Conservation (phyloP, 73 alveolate species). For the Loxodes magnus region DNA sequence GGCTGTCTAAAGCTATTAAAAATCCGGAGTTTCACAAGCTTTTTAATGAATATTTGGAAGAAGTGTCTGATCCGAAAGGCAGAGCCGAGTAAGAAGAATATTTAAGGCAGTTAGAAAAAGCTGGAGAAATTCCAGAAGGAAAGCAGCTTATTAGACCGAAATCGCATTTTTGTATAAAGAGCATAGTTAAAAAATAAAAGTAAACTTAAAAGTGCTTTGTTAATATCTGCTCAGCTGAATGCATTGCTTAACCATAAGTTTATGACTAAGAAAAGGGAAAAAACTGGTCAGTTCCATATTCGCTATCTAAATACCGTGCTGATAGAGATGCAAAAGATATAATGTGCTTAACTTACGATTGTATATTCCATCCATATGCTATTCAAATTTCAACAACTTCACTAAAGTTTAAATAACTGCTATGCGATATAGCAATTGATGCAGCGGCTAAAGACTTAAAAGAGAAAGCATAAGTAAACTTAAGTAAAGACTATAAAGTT, state of each 20-base stretch:
- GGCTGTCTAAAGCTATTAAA: constrained; percentile 81
- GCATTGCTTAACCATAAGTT: constrained; percentile 65
- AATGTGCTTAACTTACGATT: constrained; percentile 84
- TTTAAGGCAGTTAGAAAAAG: constrained; percentile 78
- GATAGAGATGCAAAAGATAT: constrained; percentile 80
- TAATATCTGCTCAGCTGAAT: constrained; percentile 77
- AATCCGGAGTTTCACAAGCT: constrained; percentile 77
- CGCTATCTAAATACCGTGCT: constrained; percentile 70
- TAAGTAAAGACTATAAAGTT: constrained; percentile 79
- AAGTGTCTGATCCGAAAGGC: constrained; percentile 95
- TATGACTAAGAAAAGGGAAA: constrained; percentile 53
- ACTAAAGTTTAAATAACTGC: constrained; percentile 66
- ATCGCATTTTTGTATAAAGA: constrained; percentile 65
- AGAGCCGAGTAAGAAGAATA: constrained; percentile 84
- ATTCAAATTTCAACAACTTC: constrained; percentile 28
- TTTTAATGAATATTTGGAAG: constrained; percentile 88
- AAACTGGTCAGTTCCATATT: constrained; percentile 91
- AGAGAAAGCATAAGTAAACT: constrained; percentile 78
- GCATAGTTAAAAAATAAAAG: constrained; percentile 60
- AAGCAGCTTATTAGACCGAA: constrained; percentile 61
- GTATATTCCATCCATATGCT: constrained; percentile 75
- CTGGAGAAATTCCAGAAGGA: constrained; percentile 81
- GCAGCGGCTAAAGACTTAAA: constrained; percentile 71
- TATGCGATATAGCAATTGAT: constrained; percentile 72
- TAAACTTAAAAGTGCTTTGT: constrained; percentile 78